Conservation (phyloP, 306 rosid species). For the Trichosanthes cucumerina region DNA sequence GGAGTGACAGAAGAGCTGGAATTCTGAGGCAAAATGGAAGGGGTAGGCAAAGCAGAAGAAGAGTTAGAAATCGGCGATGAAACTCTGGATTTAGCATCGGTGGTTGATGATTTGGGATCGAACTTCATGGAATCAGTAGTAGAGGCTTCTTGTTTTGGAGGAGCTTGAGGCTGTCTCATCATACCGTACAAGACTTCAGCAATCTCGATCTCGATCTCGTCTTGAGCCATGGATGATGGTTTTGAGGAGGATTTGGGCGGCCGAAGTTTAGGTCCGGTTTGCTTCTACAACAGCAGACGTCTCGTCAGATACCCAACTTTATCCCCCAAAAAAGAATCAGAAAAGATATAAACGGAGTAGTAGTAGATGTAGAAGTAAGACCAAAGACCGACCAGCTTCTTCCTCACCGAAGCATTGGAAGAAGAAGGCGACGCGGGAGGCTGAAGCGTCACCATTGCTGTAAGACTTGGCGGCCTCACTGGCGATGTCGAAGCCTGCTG, state of each 20-base stretch:
- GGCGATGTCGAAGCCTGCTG: slow-evolving; percentile 76
- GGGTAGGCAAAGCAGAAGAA: slow-evolving; percentile 20
- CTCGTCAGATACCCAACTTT: slow-evolving; percentile 19
- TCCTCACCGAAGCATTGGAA: slow-evolving; percentile 59
- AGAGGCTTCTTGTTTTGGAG: slow-evolving; percentile 49
- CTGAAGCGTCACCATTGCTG: slow-evolving; percentile 21
- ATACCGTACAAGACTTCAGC: slow-evolving; percentile 90
- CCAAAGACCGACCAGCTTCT: slow-evolving; percentile 65
- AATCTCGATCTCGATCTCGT: slow-evolving; percentile 93
- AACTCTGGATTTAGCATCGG: slow-evolving; percentile 55
- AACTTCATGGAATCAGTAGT: slow-evolving; percentile 42
- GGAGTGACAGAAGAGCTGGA: slow-evolving; percentile 38
- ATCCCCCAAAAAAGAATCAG: neutral
- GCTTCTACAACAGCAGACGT: slow-evolving; percentile 44
- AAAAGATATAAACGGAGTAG: neutral
- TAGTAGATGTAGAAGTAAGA: neutral
- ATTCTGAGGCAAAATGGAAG: slow-evolving; percentile 41
- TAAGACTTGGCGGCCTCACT: slow-evolving; percentile 39
- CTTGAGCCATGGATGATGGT: slow-evolving; percentile 52
- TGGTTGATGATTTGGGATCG: slow-evolving; percentile 44
- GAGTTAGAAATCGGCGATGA: slow-evolving; percentile 75
- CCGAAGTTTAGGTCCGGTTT: slow-evolving; percentile 53
- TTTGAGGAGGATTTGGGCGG: slow-evolving; percentile 57
- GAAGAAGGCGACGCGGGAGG: slow-evolving; percentile 74
- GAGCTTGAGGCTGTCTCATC: slow-evolving; percentile 88